These are phyloP conservation scores for Diplodia seriata DNA, from an alignment of 2,329 filamentous ascomycete species.

Conservation along the genomic window DNA sequence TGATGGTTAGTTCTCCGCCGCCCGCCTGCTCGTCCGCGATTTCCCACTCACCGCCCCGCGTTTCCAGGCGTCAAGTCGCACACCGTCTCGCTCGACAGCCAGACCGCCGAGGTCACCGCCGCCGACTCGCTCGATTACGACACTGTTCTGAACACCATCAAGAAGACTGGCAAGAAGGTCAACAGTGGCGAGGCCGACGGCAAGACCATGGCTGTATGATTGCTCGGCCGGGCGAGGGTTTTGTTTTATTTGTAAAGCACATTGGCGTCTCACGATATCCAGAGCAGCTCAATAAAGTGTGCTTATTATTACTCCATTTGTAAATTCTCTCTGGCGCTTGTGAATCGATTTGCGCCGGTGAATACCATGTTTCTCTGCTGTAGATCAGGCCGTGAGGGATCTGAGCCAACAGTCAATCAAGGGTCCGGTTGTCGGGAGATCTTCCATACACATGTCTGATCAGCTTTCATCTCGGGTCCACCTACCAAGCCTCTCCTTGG, in stretches of 20 bases:
- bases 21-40: neutral
- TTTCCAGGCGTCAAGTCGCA: slow-evolving; percentile 80
- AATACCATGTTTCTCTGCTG: neutral
- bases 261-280: slow-evolving; percentile 29
- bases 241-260: neutral
- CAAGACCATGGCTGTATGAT: slow-evolving; percentile 25
- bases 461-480: neutral
- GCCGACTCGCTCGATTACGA: slow-evolving; percentile 75
- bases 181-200: slow-evolving; percentile 78
- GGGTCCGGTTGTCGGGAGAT: neutral
- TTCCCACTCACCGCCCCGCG: slow-evolving; percentile 4
- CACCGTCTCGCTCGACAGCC: slow-evolving; percentile 85
- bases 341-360: neutral
- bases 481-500: neutral
- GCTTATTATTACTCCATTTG: neutral
- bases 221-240: neutral
- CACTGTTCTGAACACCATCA: slow-evolving; percentile 83
- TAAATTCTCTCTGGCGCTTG: neutral
- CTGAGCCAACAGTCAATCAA: neutral
- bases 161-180: slow-evolving; percentile 94
- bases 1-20: slow-evolving; percentile 66
- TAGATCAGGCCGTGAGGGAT: neutral
- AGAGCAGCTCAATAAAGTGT: slow-evolving; percentile 17
- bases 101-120: slow-evolving; percentile 80
- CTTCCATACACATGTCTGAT: neutral